A percentile compares a stretch with the other conserved stretches of the same genome.
Conservation (phyloP, 257 asterid species). For the Schizonepeta tenuifolia region DNA sequence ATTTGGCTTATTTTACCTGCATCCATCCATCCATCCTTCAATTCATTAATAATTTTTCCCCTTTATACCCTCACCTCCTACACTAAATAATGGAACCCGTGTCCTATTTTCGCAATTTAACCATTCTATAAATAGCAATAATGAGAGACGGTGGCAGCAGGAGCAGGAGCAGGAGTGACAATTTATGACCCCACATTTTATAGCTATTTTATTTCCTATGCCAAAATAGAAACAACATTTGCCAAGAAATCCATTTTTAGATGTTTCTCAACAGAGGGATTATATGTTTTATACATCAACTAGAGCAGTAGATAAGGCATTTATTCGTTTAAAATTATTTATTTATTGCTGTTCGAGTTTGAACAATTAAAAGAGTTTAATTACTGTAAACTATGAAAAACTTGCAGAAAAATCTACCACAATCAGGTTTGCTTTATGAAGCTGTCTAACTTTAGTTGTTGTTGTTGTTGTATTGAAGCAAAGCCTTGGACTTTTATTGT, state of each 20-base stretch:
- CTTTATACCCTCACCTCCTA: background rate
- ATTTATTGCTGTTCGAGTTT: no score
- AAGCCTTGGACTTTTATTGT: no score
- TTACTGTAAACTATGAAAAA: no score
- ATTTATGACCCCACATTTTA: background rate
- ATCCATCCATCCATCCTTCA: no score
- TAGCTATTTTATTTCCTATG: background rate
- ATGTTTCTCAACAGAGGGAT: background rate
- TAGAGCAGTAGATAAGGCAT: background rate
- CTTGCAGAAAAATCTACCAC: no score
- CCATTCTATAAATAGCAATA: slow-evolving; percentile 13
- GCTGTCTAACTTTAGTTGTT: no score
- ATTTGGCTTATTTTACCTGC: no score
- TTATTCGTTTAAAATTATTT: no score
- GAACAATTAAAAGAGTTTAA: no score
- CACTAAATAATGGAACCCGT: background rate
- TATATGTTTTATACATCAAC: background rate
- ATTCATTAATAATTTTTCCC: background rate
- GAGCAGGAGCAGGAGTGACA: background rate
- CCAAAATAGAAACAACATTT: background rate
- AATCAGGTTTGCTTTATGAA: no score
- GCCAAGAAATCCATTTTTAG: background rate
- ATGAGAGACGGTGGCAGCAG: slow-evolving; percentile 13
- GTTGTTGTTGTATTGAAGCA: no score
- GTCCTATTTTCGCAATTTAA: slow-evolving; percentile 7